A percentile compares a stretch with the other conserved stretches of the same genome.
These are phyloP conservation scores for Colletotrichum orchidophilum DNA, from an alignment of 2,329 filamentous ascomycete genomes.

Conservation along the genomic window DNA sequence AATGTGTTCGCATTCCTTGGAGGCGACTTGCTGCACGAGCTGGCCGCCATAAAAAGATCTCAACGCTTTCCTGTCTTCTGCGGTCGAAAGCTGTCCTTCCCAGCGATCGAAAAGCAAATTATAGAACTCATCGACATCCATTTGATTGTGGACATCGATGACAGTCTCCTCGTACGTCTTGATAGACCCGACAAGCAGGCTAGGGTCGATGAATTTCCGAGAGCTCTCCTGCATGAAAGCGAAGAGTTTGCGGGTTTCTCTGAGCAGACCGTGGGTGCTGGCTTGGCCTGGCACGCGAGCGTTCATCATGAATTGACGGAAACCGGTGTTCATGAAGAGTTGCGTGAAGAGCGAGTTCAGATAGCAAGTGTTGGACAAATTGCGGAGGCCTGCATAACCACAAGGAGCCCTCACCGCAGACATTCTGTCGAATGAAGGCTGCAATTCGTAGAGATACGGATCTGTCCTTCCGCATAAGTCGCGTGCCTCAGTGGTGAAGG, in stretches of 20 bases:
- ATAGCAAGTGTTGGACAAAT: conserved; percentile 96
- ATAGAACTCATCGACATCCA: conserved; percentile 99
- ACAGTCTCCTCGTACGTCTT: conserved; percentile 82
- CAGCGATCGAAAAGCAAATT: conserved; percentile 91
- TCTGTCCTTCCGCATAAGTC: conserved; percentile 39
- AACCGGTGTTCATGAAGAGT: conserved; percentile 93
- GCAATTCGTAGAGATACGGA: conserved; percentile 70
- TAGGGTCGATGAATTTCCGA: conserved; percentile 77
- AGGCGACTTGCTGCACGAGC: conserved; percentile 93
- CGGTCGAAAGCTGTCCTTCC: conserved; percentile 79
- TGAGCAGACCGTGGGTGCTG: conserved; percentile 73
- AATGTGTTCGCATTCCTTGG: conserved; percentile 92
- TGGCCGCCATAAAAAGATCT: conserved; percentile 90
- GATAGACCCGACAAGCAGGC: conserved; percentile 77
- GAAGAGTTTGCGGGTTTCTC: conserved; percentile 84
- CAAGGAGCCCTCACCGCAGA: conserved; percentile 78
- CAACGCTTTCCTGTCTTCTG: conserved; percentile 76
- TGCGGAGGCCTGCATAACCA: conserved; percentile 89
- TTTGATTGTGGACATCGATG: conserved; percentile 90
- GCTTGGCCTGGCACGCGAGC: conserved; percentile 64
- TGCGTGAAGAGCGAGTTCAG: conserved; percentile 95
- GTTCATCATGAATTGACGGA: conserved; percentile 83
- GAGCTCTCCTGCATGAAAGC: conserved; percentile 86
- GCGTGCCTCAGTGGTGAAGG: neutral
- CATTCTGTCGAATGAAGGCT: conserved; percentile 69